phyloP scores from a whole-genome alignment of 352 stramenopile species.

The Hyaloperonospora brassicae region DNA sequence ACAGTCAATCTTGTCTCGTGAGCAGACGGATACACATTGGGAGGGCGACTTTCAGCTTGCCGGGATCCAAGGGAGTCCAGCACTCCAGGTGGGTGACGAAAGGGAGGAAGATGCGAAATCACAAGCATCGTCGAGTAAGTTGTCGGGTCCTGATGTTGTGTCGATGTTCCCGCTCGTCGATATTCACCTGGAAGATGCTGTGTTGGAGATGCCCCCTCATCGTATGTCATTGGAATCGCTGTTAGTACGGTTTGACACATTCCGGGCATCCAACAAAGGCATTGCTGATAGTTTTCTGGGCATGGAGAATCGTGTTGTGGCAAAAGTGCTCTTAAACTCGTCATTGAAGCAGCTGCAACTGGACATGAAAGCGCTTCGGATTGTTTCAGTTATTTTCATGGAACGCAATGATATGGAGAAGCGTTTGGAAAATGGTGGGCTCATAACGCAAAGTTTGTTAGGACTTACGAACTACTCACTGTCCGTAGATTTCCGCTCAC shows the following conservation, averaged over 20 bases:
- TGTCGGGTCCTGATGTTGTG: conserved; percentile 59
- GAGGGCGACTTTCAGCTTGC: conserved; percentile 65
- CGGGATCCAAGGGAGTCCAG: conserved; percentile 19
- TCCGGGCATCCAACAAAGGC: conserved; percentile 57
- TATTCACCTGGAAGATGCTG: conserved; percentile 55
- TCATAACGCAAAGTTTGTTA: conserved; percentile 59
- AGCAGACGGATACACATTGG: conserved; percentile 59
- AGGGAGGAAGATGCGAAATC: conserved; percentile 8
- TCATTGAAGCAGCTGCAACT: conserved; percentile 68
- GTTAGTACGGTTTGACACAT: conserved; percentile 60
- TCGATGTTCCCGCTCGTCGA: conserved; percentile 78
- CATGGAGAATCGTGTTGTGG: conserved; percentile 70
- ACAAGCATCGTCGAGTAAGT: conserved; percentile 10
- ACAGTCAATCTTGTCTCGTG: conserved; percentile 46
- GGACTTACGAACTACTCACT: conserved; percentile 57
- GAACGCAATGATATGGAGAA: conserved; percentile 31
- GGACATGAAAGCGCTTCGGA: conserved; percentile 50
- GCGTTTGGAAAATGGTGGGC: conserved; percentile 27
- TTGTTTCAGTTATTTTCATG: conserved; percentile 73
- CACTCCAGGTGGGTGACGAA: conserved; percentile 10
- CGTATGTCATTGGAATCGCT: conserved; percentile 70
- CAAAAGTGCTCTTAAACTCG: conserved; percentile 79
- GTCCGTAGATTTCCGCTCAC: conserved; percentile 51
- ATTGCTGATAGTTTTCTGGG: conserved; percentile 48
- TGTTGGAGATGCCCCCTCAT: conserved; percentile 72